phyloP scores from a whole-genome alignment of 805 yeast genomes.

The Saccharomycopsis fodiens region DNA sequence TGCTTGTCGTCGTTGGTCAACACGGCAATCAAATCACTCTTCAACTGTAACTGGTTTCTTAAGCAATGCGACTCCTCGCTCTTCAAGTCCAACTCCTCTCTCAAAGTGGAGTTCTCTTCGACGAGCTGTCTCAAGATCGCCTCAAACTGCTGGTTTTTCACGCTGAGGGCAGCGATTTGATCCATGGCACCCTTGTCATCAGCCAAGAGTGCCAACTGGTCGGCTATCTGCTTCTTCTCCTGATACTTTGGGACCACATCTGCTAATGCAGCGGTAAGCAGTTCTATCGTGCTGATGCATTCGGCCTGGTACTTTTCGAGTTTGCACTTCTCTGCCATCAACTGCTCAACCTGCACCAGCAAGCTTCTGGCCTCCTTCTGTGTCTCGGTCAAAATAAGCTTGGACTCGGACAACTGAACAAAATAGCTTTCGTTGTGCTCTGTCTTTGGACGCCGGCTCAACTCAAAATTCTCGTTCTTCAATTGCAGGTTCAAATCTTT shows the following conservation, averaged over 20 bases:
- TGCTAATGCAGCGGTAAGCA: background rate
- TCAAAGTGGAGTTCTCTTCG: constrained; percentile 12
- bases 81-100: constrained; percentile 9
- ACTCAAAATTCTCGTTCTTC: background rate
- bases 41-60: constrained; percentile 9
- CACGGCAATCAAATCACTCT: constrained; percentile 15
- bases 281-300: background rate
- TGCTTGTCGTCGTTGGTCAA: background rate
- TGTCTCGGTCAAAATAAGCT: constrained; percentile 5
- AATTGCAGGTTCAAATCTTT: background rate
- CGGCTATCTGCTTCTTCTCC: constrained; percentile 1
- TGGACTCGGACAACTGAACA: constrained; percentile 7
- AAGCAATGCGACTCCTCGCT: constrained; percentile 6
- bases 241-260: constrained; percentile 13
- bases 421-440: constrained; percentile 1
- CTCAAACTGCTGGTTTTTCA: constrained; percentile 6
- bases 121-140: constrained; percentile 2
- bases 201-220: background rate
- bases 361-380: background rate
- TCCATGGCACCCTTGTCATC: constrained; percentile 5
- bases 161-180: background rate
- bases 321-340: background rate
- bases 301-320: constrained; percentile 1
- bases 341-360: background rate
- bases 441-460: background rate